These are phyloP conservation scores for Ananas comosus DNA, from an alignment of 176 grass and related monocot species.

Conservation along the genomic window DNA sequence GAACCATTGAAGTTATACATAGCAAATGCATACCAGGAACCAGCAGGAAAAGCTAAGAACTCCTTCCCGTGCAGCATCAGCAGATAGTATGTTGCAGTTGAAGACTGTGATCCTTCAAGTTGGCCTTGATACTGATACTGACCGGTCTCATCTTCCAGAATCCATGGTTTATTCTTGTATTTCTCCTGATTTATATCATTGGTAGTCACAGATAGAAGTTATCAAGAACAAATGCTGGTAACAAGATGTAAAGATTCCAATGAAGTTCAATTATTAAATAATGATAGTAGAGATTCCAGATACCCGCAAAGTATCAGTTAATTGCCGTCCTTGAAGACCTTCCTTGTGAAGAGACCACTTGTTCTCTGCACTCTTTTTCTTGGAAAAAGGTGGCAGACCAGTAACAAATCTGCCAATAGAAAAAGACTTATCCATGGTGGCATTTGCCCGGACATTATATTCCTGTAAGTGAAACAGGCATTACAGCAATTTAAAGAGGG, in stretches of 20 bases:
- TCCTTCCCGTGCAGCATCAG: constrained; percentile 49
- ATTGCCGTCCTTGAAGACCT: constrained; percentile 46
- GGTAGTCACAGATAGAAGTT: constrained; percentile 5
- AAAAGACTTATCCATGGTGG: constrained; percentile 35
- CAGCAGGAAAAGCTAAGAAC: constrained; percentile 51
- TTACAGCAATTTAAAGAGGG: background rate
- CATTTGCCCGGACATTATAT: constrained; percentile 48
- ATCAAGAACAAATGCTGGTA: background rate
- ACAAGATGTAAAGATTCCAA: background rate
- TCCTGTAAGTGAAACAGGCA: constrained; percentile 28
- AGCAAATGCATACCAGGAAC: constrained; percentile 62
- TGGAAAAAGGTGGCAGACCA: constrained; percentile 53
- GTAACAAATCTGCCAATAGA: constrained; percentile 56
- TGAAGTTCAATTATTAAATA: background rate
- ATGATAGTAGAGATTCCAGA: constrained; percentile 12
- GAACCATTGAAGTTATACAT: background rate
- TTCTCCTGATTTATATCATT: constrained; percentile 50
- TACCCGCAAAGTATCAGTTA: constrained; percentile 56
- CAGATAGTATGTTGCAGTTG: constrained; percentile 69
- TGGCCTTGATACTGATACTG: constrained; percentile 66
- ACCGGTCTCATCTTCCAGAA: constrained; percentile 76
- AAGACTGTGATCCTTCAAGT: constrained; percentile 57
- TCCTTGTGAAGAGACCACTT: constrained; percentile 80
- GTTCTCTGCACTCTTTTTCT: constrained; percentile 43
- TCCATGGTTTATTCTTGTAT: constrained; percentile 61